Conservation (phyloP, 306 rosid genomes). For the Casuarina equisetifolia region DNA sequence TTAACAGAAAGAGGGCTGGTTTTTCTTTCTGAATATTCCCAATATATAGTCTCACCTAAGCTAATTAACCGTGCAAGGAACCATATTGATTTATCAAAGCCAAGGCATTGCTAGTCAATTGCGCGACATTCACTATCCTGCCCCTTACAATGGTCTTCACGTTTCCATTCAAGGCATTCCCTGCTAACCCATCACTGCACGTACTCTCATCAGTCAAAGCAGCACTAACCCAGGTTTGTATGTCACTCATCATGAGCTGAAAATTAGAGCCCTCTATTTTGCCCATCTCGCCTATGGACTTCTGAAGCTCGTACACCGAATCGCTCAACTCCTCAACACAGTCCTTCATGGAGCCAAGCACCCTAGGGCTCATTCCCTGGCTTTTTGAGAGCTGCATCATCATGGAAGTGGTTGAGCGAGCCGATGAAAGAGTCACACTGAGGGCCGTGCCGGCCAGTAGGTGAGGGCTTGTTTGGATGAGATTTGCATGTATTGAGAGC, state of each 20-base stretch:
- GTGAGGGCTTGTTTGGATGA: conserved; percentile 52
- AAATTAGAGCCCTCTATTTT: conserved; percentile 28
- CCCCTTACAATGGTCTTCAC: conserved; percentile 43
- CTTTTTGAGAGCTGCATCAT: conserved; percentile 37
- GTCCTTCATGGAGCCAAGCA: conserved; percentile 60
- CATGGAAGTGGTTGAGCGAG: conserved; percentile 39
- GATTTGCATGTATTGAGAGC: conserved; percentile 49
- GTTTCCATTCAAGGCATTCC: conserved; percentile 23
- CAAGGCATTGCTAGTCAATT: conserved; percentile 73
- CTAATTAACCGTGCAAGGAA: conserved; percentile 17
- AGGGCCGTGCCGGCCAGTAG: conserved; percentile 56
- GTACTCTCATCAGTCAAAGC: conserved; percentile 73
- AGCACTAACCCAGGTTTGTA: conserved; percentile 79
- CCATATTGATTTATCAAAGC: conserved; percentile 69
- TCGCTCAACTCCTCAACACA: conserved; percentile 66
- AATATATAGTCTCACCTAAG: not conserved
- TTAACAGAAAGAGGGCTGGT: not conserved
- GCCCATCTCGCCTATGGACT: conserved; percentile 56
- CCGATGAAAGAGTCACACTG: conserved; percentile 54
- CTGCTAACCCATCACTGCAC: conserved; percentile 63
- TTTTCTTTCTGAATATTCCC: not conserved
- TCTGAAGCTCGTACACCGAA: conserved; percentile 50
- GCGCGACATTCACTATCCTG: conserved; percentile 41
- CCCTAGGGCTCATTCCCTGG: conserved; percentile 39
- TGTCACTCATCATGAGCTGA: conserved; percentile 43